Conservation (phyloP, 2,329 filamentous ascomycete genomes). For the Sporothrix variecibatus region DNA sequence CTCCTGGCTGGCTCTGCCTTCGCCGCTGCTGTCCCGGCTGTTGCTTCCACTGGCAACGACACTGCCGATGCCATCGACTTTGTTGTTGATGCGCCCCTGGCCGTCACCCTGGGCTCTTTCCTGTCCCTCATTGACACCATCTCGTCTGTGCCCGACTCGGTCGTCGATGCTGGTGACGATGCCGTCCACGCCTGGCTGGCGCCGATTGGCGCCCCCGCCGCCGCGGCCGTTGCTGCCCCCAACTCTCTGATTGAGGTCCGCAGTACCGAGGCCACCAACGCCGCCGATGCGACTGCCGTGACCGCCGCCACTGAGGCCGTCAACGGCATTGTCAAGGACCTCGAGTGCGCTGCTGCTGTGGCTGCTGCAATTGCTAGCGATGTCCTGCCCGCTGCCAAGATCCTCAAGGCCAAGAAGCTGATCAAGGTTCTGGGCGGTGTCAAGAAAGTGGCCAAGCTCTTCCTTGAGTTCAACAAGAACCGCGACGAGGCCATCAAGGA, state of each 20-base stretch:
- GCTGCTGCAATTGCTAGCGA: slow-evolving; percentile 15
- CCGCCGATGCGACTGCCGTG: background rate
- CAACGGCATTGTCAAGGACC: slow-evolving; percentile 16
- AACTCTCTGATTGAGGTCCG: background rate
- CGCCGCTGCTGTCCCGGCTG: slow-evolving; percentile 4
- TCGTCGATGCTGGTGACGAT: slow-evolving; percentile 23
- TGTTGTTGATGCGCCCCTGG: slow-evolving; percentile 20
- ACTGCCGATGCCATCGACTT: slow-evolving; percentile 16
- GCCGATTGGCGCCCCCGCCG: slow-evolving; percentile 11
- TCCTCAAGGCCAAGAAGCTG: slow-evolving; percentile 24
- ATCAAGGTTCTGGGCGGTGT: slow-evolving; percentile 23
- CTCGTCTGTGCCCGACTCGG: slow-evolving; percentile 15
- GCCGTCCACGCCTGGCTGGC: slow-evolving; percentile 21
- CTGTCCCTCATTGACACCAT: slow-evolving; percentile 20
- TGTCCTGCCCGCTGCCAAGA: slow-evolving; percentile 21
- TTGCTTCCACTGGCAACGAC: background rate
- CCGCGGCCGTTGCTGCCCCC: background rate
- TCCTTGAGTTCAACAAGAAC: slow-evolving; percentile 20
- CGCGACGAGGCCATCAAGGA: slow-evolving; percentile 24
- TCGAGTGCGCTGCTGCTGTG: slow-evolving; percentile 19
- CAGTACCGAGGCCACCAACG: background rate
- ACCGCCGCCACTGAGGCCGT: slow-evolving; percentile 3
- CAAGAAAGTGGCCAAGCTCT: slow-evolving; percentile 25
- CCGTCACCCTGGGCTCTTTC: slow-evolving; percentile 21
- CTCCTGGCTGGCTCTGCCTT: slow-evolving; percentile 16